Conservation (phyloP, 2,329 filamentous ascomycete genomes). For the Hymenoscyphus fructigenus region DNA sequence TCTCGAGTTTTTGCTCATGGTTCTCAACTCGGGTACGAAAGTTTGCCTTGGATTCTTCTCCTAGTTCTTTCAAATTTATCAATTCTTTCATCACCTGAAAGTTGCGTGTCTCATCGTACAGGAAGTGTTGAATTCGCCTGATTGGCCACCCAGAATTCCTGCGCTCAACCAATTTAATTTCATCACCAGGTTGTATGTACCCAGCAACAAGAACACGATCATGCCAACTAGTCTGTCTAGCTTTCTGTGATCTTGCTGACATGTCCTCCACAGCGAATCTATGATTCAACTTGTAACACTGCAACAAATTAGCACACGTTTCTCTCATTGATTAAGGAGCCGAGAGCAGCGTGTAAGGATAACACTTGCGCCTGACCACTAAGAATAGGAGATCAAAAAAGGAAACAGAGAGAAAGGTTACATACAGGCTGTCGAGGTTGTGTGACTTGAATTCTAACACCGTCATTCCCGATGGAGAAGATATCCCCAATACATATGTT, state of each 20-base stretch:
- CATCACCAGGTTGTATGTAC: constrained; percentile 53
- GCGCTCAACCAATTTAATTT: constrained; percentile 55
- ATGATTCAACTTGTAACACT: constrained; percentile 69
- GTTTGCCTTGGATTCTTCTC: constrained; percentile 15
- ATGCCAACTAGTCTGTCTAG: constrained; percentile 63
- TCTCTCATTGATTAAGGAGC: too few species aligned
- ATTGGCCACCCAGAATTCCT: constrained; percentile 61
- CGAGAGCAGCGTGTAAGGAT: too few species aligned
- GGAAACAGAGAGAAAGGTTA: too few species aligned
- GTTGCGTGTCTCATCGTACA: constrained; percentile 53
- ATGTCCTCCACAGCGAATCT: constrained; percentile 64
- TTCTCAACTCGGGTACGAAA: constrained; percentile 17
- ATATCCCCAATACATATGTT: constrained; percentile 65
- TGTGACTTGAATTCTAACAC: constrained; percentile 52
- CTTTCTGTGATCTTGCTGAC: constrained; percentile 54
- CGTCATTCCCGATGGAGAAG: constrained; percentile 43
- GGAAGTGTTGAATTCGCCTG: constrained; percentile 60
- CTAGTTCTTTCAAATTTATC: constrained; percentile 13
- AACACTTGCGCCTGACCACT: too few species aligned
- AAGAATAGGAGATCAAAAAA: too few species aligned
- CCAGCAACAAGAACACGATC: constrained; percentile 61
- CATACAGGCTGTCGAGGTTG: constrained; percentile 61
- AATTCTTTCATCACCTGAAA: constrained; percentile 19
- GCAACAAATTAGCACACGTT: too few species aligned
- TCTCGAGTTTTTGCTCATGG: constrained; percentile 22